Evolutionary conservation across 2,329 filamentous ascomycete genomes (phyloP).

Genomic region (Ambrosiella cleistominuta): DNA sequence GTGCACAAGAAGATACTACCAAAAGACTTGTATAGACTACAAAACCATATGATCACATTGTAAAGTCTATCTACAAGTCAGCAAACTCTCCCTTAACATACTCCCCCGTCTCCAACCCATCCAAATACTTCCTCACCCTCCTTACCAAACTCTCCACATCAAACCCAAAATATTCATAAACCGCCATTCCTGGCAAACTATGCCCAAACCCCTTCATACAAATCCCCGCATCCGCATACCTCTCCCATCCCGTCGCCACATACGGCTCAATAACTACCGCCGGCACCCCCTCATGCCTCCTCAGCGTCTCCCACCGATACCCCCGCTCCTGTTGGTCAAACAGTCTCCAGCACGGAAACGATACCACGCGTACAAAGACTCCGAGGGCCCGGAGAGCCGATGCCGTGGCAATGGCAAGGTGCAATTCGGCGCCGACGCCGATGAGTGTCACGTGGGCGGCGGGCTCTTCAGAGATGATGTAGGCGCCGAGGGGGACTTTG

Average conservation of each 20-base stretch:
- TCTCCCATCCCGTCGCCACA: slow-evolving; percentile 39
- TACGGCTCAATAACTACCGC: slow-evolving; percentile 44
- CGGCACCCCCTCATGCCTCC: slow-evolving; percentile 25
- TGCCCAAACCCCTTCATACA: slow-evolving; percentile 38
- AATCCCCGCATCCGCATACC: slow-evolving; percentile 39
- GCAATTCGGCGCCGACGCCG: slow-evolving; percentile 21
- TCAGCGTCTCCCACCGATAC: slow-evolving; percentile 28
- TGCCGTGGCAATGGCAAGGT: slow-evolving; percentile 25
- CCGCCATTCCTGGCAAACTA: slow-evolving; percentile 33
- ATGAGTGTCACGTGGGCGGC: slow-evolving; percentile 29
- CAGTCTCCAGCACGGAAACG: slow-evolving; percentile 28
- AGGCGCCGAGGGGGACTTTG: slow-evolving; percentile 27
- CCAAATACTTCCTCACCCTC: slow-evolving; percentile 2
- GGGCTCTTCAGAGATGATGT: slow-evolving; percentile 26
- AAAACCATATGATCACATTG: too few relatives aligned
- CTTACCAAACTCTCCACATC: slow-evolving; percentile 18
- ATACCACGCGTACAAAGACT: slow-evolving; percentile 25
- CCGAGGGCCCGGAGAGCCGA: slow-evolving; percentile 21
- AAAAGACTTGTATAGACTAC: too few relatives aligned
- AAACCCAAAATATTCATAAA: slow-evolving; percentile 39
- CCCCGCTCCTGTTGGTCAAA: slow-evolving; percentile 26
- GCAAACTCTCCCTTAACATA: slow-evolving; percentile 9
- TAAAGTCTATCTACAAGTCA: slow-evolving; percentile 2
- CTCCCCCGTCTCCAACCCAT: slow-evolving; percentile 5
- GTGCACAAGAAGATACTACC: too few relatives aligned